phyloP scores from a whole-genome alignment of 2,329 filamentous ascomycete genomes.

The Sporothrix brasiliensis region DNA sequence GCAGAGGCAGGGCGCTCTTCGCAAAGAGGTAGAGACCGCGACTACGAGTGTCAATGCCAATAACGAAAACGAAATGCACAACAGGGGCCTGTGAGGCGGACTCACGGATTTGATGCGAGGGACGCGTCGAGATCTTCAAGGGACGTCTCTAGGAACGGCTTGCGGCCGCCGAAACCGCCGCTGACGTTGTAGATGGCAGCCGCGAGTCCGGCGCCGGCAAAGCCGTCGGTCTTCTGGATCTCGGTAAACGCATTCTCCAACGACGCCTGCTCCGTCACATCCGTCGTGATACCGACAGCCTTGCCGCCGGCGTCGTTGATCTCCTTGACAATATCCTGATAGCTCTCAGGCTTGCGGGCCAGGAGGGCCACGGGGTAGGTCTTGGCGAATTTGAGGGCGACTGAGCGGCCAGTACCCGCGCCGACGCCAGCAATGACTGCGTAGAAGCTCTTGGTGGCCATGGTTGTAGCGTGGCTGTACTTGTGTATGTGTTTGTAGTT shows the following conservation, averaged over 20 bases:
- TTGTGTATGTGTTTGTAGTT: background rate
- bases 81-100: no score
- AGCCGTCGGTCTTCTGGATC: slow-evolving; percentile 56
- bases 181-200: slow-evolving; percentile 74
- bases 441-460: slow-evolving; percentile 54
- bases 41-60: slow-evolving; percentile 42
- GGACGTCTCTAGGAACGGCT: slow-evolving; percentile 62
- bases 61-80: no score
- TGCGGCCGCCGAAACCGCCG: slow-evolving; percentile 52
- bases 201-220: slow-evolving; percentile 58
- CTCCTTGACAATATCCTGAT: slow-evolving; percentile 66
- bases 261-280: slow-evolving; percentile 57
- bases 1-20: slow-evolving; percentile 68
- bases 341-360: slow-evolving; percentile 68
- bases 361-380: slow-evolving; percentile 74
- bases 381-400: slow-evolving; percentile 61
- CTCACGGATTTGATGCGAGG: slow-evolving; percentile 55
- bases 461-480: slow-evolving; percentile 25
- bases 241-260: slow-evolving; percentile 63
- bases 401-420: slow-evolving; percentile 58
- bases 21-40: slow-evolving; percentile 77
- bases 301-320: slow-evolving; percentile 69
- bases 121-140: slow-evolving; percentile 54
- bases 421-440: slow-evolving; percentile 73
- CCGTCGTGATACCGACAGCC: slow-evolving; percentile 70